Conservation (phyloP, 1,139 yeast genomes). For the Yamadazyma sp. region DNA sequence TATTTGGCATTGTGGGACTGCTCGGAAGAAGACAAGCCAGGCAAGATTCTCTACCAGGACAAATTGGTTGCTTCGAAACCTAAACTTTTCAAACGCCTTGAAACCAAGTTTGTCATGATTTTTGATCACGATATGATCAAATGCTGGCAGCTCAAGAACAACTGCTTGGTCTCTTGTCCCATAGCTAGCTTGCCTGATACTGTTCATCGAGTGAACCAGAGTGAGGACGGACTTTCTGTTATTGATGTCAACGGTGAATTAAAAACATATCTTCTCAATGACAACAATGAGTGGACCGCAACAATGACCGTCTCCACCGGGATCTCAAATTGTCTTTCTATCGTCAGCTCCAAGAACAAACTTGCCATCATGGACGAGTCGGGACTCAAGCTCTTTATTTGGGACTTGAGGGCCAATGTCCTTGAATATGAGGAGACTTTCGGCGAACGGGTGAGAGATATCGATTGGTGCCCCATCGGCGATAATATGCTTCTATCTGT, state of each 20-base stretch:
- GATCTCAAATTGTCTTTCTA: constrained; percentile 47
- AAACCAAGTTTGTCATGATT: constrained; percentile 16
- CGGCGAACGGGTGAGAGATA: constrained; percentile 48
- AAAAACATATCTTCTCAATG: constrained; percentile 29
- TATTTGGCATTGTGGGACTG: constrained; percentile 69
- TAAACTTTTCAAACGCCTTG: constrained; percentile 26
- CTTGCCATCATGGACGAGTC: constrained; percentile 65
- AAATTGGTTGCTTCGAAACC: constrained; percentile 20
- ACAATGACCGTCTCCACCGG: constrained; percentile 56
- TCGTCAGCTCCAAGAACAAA: constrained; percentile 76
- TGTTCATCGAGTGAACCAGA: constrained; percentile 58
- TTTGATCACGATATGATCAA: constrained; percentile 24
- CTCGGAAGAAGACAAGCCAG: constrained; percentile 30
- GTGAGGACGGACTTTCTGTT: constrained; percentile 56
- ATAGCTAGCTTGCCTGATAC: constrained; percentile 18
- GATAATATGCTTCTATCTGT: constrained; percentile 76
- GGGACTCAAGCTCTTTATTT: constrained; percentile 57
- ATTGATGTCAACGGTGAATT: constrained; percentile 58
- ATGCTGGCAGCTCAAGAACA: constrained; percentile 29
- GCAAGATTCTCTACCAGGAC: constrained; percentile 22
- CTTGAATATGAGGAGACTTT: constrained; percentile 60
- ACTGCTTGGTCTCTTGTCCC: not conserved
- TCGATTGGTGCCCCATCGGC: constrained; percentile 80
- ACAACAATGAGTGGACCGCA: constrained; percentile 48
- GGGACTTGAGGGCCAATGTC: constrained; percentile 73